Evolutionary conservation across 116 monocot species (phyloP), one percentile per base, ranked within the genome.

Genomic region (Trichopus zeylanicus): DNA sequence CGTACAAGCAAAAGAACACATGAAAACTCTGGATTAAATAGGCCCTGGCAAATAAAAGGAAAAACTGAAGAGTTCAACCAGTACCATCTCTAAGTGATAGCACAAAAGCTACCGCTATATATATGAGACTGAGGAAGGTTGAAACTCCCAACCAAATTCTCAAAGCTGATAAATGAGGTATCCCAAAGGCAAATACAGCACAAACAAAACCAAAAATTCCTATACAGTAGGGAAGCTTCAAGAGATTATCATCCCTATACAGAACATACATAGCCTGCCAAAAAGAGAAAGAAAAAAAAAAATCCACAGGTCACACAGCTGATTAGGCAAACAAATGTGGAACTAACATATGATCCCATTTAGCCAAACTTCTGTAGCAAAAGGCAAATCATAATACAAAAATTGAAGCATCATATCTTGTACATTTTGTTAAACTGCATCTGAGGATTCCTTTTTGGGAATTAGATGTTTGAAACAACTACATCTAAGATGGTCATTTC

Each of bases 151-250:
- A 65, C 91, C 88, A 98, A 51, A 88, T 51, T 65, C 91, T 73
- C 21, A 98, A 65, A 48, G 85, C 88, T 52, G 98, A 98, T 67
- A 98, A 62, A 63, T 91, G 82, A 33, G 98, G 98, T 67, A 98
- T 91, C 21, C 88, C 88, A 57, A 88, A 82, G 19, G 98, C 91
- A 74, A 98, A 98, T 12, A 98, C 29, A 31, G 91, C 98, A 72
- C 98, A 91, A 18, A 85, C 85, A 37, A 85, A 2, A 0, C 91
- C 98, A 63, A 82, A 67, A 66, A 98, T 78, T 23, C 66, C 70
- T 31, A 98, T 98, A 70, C 91, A 98, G 58, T 88, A 87, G 5
- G 91, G 91, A 33, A 98, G 98, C 71, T 87, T 91, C 71, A 98
- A 65, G 9, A 30, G 59, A 51, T 63, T 76, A 67, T 91, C 98